Conservation (phyloP, 2,329 filamentous ascomycete species). For the Meredithiella fracta region DNA sequence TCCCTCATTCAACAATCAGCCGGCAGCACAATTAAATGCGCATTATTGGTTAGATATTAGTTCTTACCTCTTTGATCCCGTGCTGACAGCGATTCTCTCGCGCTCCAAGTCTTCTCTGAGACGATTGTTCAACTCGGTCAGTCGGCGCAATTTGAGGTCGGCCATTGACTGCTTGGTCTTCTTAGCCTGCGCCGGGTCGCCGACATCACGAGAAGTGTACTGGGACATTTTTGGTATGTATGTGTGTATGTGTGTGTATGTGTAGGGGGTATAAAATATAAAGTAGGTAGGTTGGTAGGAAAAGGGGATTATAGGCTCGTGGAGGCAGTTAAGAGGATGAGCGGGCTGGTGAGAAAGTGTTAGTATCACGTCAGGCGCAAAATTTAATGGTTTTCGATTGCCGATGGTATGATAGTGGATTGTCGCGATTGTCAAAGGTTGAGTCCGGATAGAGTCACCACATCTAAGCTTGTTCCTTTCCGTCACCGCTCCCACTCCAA, state of each 20-base stretch:
- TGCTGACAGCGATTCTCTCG: conserved; percentile 87
- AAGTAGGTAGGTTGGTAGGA: neutral
- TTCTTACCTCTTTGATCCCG: conserved; percentile 69
- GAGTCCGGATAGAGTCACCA: too few relatives aligned
- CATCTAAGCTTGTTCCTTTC: too few relatives aligned
- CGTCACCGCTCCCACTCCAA: too few relatives aligned
- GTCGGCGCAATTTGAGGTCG: conserved; percentile 85
- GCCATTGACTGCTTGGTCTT: conserved; percentile 99
- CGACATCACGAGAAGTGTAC: conserved; percentile 50
- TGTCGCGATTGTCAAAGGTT: too few relatives aligned
- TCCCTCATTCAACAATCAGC: neutral
- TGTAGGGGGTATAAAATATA: neutral
- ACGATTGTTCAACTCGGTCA: conserved; percentile 93
- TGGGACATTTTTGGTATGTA: conserved; percentile 34
- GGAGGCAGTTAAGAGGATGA: neutral
- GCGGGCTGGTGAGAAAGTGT: too few relatives aligned
- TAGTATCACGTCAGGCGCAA: too few relatives aligned
- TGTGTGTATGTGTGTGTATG: neutral
- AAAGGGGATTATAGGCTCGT: neutral
- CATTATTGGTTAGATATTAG: neutral
- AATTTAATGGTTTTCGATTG: too few relatives aligned
- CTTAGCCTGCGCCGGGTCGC: conserved; percentile 52
- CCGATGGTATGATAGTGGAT: too few relatives aligned
- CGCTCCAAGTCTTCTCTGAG: conserved; percentile 90
- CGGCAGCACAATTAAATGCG: neutral